A percentile compares a stretch with the other conserved stretches of the same genome.
Conservation (phyloP, 495 filamentous ascomycete genomes). For the Talaromyces wortmannii region DNA sequence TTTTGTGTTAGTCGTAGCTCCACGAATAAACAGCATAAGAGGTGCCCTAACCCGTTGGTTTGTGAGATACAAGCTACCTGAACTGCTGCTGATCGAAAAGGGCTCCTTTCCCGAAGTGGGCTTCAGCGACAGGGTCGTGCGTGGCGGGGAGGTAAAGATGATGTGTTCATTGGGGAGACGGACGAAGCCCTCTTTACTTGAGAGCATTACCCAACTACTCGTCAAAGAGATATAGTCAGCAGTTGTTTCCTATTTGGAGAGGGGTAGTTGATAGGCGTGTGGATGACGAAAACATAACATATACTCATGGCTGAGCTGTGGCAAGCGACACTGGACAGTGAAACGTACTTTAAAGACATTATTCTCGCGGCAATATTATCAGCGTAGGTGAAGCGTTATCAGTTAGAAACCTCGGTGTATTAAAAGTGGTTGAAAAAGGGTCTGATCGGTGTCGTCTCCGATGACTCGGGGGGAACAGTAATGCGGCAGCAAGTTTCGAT, state of each 20-base stretch:
- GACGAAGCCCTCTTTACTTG: constrained; percentile 56
- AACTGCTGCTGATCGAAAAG: constrained; percentile 50
- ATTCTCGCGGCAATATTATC: too few relatives aligned
- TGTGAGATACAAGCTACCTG: constrained; percentile 70
- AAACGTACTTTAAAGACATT: too few relatives aligned
- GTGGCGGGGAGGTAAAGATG: constrained; percentile 65
- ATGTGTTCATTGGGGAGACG: constrained; percentile 62
- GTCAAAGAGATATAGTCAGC: constrained; percentile 1
- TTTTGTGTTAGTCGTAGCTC: constrained; percentile 3
- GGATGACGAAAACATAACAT: constrained; percentile 14
- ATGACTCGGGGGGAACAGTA: too few relatives aligned
- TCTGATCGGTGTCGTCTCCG: too few relatives aligned
- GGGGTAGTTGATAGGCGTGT: constrained; percentile 12
- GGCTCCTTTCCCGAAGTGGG: constrained; percentile 51
- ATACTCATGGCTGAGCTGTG: too few relatives aligned
- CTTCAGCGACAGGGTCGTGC: constrained; percentile 57
- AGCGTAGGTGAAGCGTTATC: too few relatives aligned
- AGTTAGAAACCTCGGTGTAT: too few relatives aligned
- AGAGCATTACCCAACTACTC: constrained; percentile 74
- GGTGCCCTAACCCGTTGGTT: constrained; percentile 68
- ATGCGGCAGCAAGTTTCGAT: neutral
- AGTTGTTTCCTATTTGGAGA: neutral
- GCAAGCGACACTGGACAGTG: too few relatives aligned
- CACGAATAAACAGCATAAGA: neutral
- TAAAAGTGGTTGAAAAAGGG: too few relatives aligned